Conservation (phyloP, 2,329 filamentous ascomycete genomes). For the Colletotrichum plurivorum region DNA sequence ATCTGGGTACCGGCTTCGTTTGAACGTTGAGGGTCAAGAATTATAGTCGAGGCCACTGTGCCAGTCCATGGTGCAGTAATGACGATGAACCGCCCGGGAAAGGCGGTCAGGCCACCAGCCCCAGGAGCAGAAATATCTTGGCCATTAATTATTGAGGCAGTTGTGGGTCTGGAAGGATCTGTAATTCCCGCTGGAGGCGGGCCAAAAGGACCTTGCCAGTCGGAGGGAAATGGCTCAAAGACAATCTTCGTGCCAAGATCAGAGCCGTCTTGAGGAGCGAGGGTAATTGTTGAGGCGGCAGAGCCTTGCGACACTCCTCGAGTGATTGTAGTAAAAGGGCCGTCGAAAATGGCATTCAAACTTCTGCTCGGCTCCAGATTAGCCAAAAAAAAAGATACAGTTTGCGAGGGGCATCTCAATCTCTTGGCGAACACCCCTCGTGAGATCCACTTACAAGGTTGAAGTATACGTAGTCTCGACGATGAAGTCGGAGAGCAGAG, state of each 20-base stretch:
- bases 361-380: neutral
- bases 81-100: neutral
- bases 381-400: neutral
- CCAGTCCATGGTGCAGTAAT: slow-evolving; percentile 16
- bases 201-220: neutral
- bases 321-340: slow-evolving; percentile 7
- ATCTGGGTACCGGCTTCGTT: neutral
- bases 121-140: neutral
- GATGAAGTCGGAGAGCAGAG: slow-evolving; percentile 20
- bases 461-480: slow-evolving; percentile 23
- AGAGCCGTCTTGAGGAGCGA: neutral
- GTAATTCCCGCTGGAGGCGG: neutral
- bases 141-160: neutral
- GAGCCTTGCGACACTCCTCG: slow-evolving; percentile 1
- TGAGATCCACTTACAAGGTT: slow-evolving; percentile 3
- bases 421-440: neutral
- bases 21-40: neutral
- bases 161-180: neutral
- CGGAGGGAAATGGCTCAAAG: neutral
- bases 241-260: neutral
- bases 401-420: rapidly evolving
- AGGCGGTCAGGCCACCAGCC: neutral
- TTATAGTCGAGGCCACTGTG: neutral
- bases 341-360: neutral
- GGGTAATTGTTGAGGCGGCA: neutral